Evolutionary conservation across 148 eudicot species (phyloP), one percentile per base, ranked within the genome.

Genomic region (Cornus florida): DNA sequence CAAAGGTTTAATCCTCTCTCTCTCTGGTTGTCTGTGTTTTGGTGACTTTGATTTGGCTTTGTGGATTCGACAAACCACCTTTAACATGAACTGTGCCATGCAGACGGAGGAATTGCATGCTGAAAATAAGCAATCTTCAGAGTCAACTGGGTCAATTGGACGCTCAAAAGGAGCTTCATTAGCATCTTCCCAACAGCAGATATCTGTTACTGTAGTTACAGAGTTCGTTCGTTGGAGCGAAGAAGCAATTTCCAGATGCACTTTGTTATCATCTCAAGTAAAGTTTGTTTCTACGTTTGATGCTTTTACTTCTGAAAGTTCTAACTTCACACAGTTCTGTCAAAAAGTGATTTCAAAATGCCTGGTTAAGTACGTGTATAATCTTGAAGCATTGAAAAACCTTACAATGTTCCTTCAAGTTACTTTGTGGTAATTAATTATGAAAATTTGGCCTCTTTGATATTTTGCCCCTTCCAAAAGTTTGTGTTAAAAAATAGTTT

Each of bases 201-300:
- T 96, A 82, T 94, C 98, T 77, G 99, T 96, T 75, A 93, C 97
- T 73, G 98, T 89, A 82, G 99, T 96, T 84, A 92, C 98, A 33
- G 99, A 96, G 83, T 96, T 96, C 88, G 97, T 96, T 62, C 98
- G 97, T 64, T 96, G 99, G 98, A 96, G 94, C 75, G 99, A 96
- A 82, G 99, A 96, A 86, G 99, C 99, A 80, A 86, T 96, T 77
- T 90, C 95, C 13, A 90, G 99, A 84, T 94, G 97, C 74, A 86
- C 88, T 79, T 82, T 94, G 87, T 96, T 96, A 81, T 92, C 99
- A 62, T 79, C 91, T 73, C 98, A 91, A 94, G 98, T 92, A 79
- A 67, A 77, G n/a, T 46, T 53, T 76, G 23, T 75, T 70, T 83
- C 11, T 69, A 23, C 24, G 19, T 62, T 64, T 39, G 16, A 50